Base-by-base conservation (phyloP, 768 basidiomycete species). In the Boletus pseudopeckii region DNA sequence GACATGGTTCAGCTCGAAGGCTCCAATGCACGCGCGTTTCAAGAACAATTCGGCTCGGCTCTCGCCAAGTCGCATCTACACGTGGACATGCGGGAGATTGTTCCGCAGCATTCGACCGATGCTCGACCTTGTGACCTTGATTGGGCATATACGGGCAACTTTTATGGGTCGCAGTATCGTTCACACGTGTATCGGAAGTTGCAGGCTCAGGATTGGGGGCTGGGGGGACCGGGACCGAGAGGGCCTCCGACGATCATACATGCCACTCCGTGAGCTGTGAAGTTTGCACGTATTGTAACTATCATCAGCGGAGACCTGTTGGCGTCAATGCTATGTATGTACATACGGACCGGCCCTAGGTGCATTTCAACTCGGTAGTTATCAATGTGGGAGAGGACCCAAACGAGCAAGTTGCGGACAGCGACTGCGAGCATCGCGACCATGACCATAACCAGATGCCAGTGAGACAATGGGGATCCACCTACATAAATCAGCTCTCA, bases 161-260 rank as follows among this genome's bases (percentile, higher is more conserved):
- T 71, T 48, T 71, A 71, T 42, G 67, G 64, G 45, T 57, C 57
- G 18, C 61, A 71, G 41, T 71, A 70, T 53, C 68, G 70, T 17
- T 34, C 65, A 22, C 63, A 65, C 37, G 52, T 71, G 33, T 70
- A 62, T 37, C 64, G 68, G 56, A 71, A 62, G 60, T 34, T 67
- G 40, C 68, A 70, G 32, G 49, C 63, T 40, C 69, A 60, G 41
- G 66, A 70, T 26, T 62, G 64, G 63, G 56, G 54, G 22, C 26
- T 59, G 20, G 66, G 59, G 7, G 64, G 54, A 6, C 20, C 62
- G 51, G 60, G 55, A 33, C 56, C 66, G 59, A 68, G 66, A 42
- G 66, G 65, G 5, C 59, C 61, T 46, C 48, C 61, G 56, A 64
- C 59, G 47, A 67, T 64, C 52, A 59, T 67, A 50, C 65, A 67